Base-by-base conservation (phyloP, 495 filamentous ascomycete species). In the Daldinia vernicosa region DNA sequence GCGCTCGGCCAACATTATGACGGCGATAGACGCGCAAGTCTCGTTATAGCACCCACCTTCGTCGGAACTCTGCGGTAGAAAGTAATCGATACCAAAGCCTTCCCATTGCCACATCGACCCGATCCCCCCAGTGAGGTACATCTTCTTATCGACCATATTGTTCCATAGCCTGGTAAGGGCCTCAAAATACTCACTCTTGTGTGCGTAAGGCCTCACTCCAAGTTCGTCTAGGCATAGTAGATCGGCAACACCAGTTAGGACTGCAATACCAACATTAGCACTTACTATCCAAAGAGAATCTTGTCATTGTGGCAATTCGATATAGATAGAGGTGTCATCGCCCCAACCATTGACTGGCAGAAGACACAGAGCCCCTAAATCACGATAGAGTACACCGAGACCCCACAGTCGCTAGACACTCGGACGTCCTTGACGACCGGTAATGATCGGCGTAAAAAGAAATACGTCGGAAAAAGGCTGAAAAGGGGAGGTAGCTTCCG, bases 21-120 rank as follows among this genome's bases (percentile, higher is more conserved):
- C 78, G n/a, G 84, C 87, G 68, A 89, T 87, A 1, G 81, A 82
- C 2, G 87, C 87, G 66, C 87, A 90, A 5, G 87, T 89, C 74
- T 89, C 88, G 14, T 87, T 82, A 72, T 88, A 89, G 67, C 86
- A 90, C 0, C 87, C 87, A 11, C 86, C 86, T 51, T 89, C 86
- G 59, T 88, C 84, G 0, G 83, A 86, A 2, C 84, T 78, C 19
- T 86, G 84, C 5, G 85, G 85, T 6, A 89, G 74, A 65, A 87
- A 88, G 67, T 88, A 89, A 58, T 86, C 83, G 33, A 85, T 80
- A 0, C 86, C 88, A 72, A 90, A 89, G 0, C 88, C 87, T 75
- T 89, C 87, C 85, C 84, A 89, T 72, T 89, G 85, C 58, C 82
- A 80, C 54, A 88, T 83, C 0, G 86, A 83, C 5, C 87, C 88